Conservation (phyloP, 2,329 filamentous ascomycete species). For the Berkeleyomyces basicola region DNA sequence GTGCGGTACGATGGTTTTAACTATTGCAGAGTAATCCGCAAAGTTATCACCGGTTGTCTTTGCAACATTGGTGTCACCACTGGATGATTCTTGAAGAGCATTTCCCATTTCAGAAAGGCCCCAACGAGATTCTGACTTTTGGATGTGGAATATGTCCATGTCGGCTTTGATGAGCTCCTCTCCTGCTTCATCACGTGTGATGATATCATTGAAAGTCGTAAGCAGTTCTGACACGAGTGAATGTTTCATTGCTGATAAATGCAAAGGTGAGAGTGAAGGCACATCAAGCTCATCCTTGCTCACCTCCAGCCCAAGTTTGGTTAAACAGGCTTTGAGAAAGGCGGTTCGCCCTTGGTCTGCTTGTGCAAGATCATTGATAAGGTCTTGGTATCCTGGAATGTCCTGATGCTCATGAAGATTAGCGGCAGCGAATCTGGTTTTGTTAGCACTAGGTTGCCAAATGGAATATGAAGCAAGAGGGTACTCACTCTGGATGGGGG, state of each 20-base stretch:
- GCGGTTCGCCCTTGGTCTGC: slow-evolving; percentile 53
- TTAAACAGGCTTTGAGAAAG: slow-evolving; percentile 66
- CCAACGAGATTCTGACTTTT: slow-evolving; percentile 47
- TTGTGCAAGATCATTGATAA: slow-evolving; percentile 49
- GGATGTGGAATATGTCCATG: slow-evolving; percentile 66
- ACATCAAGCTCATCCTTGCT: slow-evolving; percentile 51
- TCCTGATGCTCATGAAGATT: slow-evolving; percentile 56
- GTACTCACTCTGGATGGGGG: slow-evolving; percentile 68
- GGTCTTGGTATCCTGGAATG: slow-evolving; percentile 49
- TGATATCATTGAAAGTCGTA: slow-evolving; percentile 47
- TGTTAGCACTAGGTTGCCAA: slow-evolving; percentile 10
- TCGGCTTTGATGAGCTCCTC: slow-evolving; percentile 63
- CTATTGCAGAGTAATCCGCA: slow-evolving; percentile 55
- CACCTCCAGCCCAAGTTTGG: slow-evolving; percentile 67
- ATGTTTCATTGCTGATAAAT: slow-evolving; percentile 53
- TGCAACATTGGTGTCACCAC: background rate
- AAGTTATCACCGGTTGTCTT: slow-evolving; percentile 35
- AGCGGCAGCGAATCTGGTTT: slow-evolving; percentile 55
- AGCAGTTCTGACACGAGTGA: slow-evolving; percentile 52
- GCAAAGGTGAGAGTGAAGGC: slow-evolving; percentile 65
- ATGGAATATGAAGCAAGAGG: background rate
- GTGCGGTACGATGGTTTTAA: slow-evolving; percentile 61
- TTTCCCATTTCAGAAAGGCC: slow-evolving; percentile 25
- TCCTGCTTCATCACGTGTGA: slow-evolving; percentile 42
- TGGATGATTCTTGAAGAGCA: slow-evolving; percentile 12